A percentile compares a stretch with the other conserved stretches of the same genome.
These are phyloP conservation scores for Cryphonectria parasitica DNA, from an alignment of 2,329 filamentous ascomycete genomes.

Conservation along the genomic window DNA sequence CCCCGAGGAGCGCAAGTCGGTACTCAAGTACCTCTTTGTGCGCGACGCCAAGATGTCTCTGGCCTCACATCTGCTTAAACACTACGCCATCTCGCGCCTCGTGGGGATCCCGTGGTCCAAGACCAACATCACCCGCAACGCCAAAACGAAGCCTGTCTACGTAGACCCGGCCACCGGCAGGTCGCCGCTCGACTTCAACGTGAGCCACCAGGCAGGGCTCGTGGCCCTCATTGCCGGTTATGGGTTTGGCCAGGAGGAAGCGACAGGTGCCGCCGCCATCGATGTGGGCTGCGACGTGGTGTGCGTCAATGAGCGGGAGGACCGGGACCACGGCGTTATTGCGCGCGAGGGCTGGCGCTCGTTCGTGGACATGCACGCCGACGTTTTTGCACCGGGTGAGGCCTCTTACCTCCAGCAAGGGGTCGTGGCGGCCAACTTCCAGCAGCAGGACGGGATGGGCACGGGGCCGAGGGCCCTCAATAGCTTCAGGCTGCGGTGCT, in stretches of 20 bases:
- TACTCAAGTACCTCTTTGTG: conserved; percentile 67
- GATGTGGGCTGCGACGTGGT: conserved; percentile 77
- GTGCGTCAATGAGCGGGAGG: conserved; percentile 70
- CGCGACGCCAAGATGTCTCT: conserved; percentile 77
- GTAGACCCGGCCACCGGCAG: conserved; percentile 50
- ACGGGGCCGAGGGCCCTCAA: conserved; percentile 45
- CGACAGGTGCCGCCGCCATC: conserved; percentile 30
- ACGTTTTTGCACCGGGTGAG: conserved; percentile 70
- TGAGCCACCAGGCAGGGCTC: conserved; percentile 77
- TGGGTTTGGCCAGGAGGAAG: conserved; percentile 25
- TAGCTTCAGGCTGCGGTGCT: conserved; percentile 67
- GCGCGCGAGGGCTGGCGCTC: conserved; percentile 61
- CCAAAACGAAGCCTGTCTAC: conserved; percentile 58
- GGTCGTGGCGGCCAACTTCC: conserved; percentile 51
- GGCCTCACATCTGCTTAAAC: conserved; percentile 74
- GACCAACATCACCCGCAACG: conserved; percentile 60
- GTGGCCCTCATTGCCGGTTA: conserved; percentile 60
- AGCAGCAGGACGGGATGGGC: conserved; percentile 46
- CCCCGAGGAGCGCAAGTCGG: conserved; percentile 57
- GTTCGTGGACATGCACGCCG: conserved; percentile 73
- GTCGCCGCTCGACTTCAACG: conserved; percentile 68
- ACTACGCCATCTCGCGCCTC: conserved; percentile 65
- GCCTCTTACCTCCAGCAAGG: conserved; percentile 60
- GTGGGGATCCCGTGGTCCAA: conserved; percentile 63
- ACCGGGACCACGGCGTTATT: conserved; percentile 63